Percentiles rank a stretch among this genome's conserved stretches.
phyloP scores from a whole-genome alignment of 2,329 filamentous ascomycete species.

The Aphanocladium album region DNA sequence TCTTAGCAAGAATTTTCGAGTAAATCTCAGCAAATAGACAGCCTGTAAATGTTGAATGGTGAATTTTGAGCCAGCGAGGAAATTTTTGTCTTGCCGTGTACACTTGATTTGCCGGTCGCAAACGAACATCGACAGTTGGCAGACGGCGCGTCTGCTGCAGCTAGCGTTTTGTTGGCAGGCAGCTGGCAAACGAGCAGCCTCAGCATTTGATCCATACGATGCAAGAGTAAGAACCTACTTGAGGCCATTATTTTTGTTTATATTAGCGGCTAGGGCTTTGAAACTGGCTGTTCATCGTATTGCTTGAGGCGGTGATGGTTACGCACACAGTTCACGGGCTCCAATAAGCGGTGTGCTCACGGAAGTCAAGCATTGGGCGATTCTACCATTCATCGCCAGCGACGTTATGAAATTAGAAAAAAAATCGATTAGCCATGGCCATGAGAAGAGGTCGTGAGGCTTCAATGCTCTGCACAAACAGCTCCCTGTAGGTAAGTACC shows the following conservation, averaged over 20 bases:
- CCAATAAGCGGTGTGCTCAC: neutral
- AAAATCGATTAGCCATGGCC: too few relatives aligned
- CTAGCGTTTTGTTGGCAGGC: neutral
- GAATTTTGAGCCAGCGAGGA: neutral
- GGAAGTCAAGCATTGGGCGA: too few relatives aligned
- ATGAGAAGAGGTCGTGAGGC: too few relatives aligned
- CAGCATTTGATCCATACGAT: neutral
- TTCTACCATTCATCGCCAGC: too few relatives aligned
- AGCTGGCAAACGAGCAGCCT: neutral
- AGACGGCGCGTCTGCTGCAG: neutral
- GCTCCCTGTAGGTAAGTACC: too few relatives aligned
- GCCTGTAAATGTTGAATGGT: too few relatives aligned
- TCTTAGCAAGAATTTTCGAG: neutral
- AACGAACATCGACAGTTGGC: slow-evolving; percentile 7
- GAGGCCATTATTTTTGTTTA: too few relatives aligned
- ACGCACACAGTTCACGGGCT: neutral
- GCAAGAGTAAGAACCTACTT: neutral
- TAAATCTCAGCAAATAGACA: neutral
- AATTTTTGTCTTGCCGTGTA: too few relatives aligned
- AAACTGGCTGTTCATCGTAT: neutral
- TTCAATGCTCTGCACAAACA: too few relatives aligned
- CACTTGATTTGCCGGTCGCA: neutral
- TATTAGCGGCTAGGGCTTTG: too few relatives aligned
- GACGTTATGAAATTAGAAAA: too few relatives aligned
- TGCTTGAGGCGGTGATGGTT: neutral